These are phyloP conservation scores for Physcia stellaris DNA, from an alignment of 495 filamentous ascomycete genomes.

Conservation along the genomic window DNA sequence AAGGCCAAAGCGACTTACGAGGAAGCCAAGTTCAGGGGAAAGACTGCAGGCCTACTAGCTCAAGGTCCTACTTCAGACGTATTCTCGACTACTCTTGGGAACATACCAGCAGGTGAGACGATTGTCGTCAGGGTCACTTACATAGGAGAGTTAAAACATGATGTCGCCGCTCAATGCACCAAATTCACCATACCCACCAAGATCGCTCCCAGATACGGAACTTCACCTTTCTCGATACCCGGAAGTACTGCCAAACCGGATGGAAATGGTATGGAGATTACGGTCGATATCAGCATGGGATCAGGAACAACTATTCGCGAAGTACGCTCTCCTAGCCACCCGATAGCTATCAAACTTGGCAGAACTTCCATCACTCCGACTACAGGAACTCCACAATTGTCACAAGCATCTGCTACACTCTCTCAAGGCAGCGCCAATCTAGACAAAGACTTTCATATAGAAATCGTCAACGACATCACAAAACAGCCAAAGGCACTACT, in stretches of 20 bases:
- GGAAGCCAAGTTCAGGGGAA: conserved; percentile 38
- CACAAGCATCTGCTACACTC: conserved; percentile 47
- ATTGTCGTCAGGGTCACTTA: conserved; percentile 48
- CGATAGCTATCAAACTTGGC: conserved; percentile 48
- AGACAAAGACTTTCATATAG: conserved; percentile 35
- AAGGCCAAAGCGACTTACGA: conserved; percentile 40
- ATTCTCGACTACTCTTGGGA: conserved; percentile 50
- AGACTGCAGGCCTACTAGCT: conserved; percentile 48
- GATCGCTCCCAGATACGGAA: conserved; percentile 51
- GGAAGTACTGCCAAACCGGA: conserved; percentile 8
- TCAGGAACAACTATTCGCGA: conserved; percentile 38
- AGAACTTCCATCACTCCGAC: conserved; percentile 31
- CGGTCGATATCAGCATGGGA: conserved; percentile 45
- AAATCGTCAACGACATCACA: conserved; percentile 39
- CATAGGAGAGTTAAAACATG: conserved; percentile 53
- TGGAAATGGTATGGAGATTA: conserved; percentile 37
- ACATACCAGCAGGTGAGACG: conserved; percentile 38
- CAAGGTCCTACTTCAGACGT: conserved; percentile 46
- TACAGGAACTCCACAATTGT: conserved; percentile 32
- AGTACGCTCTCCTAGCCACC: conserved; percentile 53
- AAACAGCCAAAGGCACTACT: conserved; percentile 46
- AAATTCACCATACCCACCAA: conserved; percentile 50
- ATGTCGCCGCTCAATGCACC: conserved; percentile 45
- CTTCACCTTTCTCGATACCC: conserved; percentile 21
- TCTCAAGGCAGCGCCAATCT: conserved; percentile 22